Evolutionary conservation across 2,329 filamentous ascomycete genomes (phyloP).

Genomic region (Epicoccum sorghinum): DNA sequence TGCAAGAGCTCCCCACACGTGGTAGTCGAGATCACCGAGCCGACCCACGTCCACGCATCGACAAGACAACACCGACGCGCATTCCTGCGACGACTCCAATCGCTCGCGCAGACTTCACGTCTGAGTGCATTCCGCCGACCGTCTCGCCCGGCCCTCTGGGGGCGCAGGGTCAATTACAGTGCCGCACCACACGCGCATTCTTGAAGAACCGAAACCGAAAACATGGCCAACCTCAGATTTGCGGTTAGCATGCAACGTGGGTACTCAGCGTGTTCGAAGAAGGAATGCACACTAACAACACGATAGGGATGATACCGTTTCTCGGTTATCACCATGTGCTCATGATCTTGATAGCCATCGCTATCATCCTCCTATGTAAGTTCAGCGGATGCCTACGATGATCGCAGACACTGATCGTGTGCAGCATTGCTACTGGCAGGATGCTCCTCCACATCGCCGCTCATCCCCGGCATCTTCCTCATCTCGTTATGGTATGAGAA

Average conservation of each 20-base stretch:
- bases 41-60: constrained; percentile 26
- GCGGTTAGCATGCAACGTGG: constrained; percentile 58
- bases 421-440: constrained; percentile 89
- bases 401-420: constrained; percentile 27
- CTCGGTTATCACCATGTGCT: constrained; percentile 82
- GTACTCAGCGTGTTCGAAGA: constrained; percentile 21
- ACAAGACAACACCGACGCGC: constrained; percentile 18
- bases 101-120: constrained; percentile 26
- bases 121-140: constrained; percentile 43
- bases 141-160: constrained; percentile 48
- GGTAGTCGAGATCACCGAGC: constrained; percentile 23
- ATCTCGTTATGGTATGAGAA: constrained; percentile 96
- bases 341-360: constrained; percentile 93
- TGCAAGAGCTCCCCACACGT: constrained; percentile 34
- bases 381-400: constrained; percentile 28
- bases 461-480: constrained; percentile 95
- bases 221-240: constrained; percentile 58
- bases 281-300: constrained; percentile 32
- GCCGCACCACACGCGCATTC: constrained; percentile 30
- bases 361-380: constrained; percentile 94
- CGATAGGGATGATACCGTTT: constrained; percentile 63
- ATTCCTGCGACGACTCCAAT: constrained; percentile 29
- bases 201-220: constrained; percentile 34
- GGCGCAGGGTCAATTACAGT: constrained; percentile 46
- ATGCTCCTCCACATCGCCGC: constrained; percentile 93